A percentile compares a stretch with the other conserved stretches of the same genome.
Evolutionary conservation across 768 basidiomycete species (phyloP).

Genomic region (Leccinum arenicola): DNA sequence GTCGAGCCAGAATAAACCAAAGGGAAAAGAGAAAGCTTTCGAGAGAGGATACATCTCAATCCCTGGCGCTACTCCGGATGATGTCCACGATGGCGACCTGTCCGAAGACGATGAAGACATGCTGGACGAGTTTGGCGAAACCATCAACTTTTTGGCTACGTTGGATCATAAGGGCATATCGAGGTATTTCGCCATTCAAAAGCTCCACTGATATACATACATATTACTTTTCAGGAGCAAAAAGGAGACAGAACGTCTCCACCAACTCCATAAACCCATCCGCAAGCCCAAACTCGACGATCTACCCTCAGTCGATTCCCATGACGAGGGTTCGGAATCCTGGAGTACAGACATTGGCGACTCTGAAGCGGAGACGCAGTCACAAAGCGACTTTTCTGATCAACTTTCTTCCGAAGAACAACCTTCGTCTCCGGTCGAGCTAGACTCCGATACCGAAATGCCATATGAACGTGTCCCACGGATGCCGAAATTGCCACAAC

Average conservation of each 20-base stretch:
- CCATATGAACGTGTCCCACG: constrained; percentile 67
- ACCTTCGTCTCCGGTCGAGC: constrained; percentile 3
- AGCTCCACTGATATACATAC: not conserved
- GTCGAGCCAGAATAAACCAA: constrained; percentile 34
- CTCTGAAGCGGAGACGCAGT: constrained; percentile 25
- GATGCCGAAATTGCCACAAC: constrained; percentile 43
- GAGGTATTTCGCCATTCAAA: constrained; percentile 46
- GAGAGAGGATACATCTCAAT: constrained; percentile 63
- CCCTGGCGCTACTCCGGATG: constrained; percentile 34
- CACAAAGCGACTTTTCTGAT: constrained; percentile 9
- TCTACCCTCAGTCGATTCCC: constrained; percentile 68
- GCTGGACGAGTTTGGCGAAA: constrained; percentile 60
- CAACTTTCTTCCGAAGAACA: constrained; percentile 12
- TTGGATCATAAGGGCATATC: constrained; percentile 81
- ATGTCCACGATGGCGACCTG: constrained; percentile 39
- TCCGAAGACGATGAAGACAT: constrained; percentile 73
- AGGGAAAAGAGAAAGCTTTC: constrained; percentile 56
- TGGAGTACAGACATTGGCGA: constrained; percentile 48
- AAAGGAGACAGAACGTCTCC: constrained; percentile 73
- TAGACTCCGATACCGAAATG: constrained; percentile 65
- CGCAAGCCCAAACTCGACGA: constrained; percentile 47
- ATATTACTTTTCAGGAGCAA: constrained; percentile 59
- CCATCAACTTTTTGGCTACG: constrained; percentile 61
- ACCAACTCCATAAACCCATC: constrained; percentile 60
- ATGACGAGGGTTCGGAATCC: constrained; percentile 54